A percentile compares a stretch with the other conserved stretches of the same genome.
phyloP scores from a whole-genome alignment of 768 basidiomycete genomes.

The Pisolithus tinctorius region DNA sequence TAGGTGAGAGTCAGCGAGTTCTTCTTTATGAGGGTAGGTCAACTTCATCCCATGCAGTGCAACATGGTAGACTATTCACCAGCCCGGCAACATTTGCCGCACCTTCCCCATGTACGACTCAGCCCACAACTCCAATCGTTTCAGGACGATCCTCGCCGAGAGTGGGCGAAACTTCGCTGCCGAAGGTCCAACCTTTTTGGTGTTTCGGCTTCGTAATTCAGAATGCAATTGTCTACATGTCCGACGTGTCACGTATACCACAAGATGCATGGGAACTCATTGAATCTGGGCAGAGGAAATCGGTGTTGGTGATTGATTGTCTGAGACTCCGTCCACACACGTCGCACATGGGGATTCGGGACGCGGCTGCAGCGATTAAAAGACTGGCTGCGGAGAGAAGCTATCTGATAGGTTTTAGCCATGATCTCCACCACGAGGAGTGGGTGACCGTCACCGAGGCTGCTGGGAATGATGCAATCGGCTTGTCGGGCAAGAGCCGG shows the following conservation, averaged over 20 bases:
- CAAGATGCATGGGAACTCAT: constrained; percentile 59
- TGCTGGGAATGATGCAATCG: constrained; percentile 31
- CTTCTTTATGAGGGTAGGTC: neutral
- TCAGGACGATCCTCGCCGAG: constrained; percentile 25
- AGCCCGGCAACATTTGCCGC: constrained; percentile 31
- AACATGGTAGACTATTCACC: constrained; percentile 66
- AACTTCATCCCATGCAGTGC: constrained; percentile 36
- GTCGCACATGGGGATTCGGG: constrained; percentile 75
- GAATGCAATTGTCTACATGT: constrained; percentile 65
- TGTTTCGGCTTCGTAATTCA: constrained; percentile 68
- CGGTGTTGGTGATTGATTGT: constrained; percentile 73
- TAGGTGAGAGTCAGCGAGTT: constrained; percentile 35
- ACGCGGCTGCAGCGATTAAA: constrained; percentile 51
- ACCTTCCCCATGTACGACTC: constrained; percentile 34
- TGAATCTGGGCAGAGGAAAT: constrained; percentile 20
- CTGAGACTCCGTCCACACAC: constrained; percentile 56
- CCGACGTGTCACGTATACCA: constrained; percentile 79
- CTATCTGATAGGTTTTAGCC: constrained; percentile 71
- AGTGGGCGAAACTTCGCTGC: constrained; percentile 3
- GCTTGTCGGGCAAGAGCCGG: constrained; percentile 19
- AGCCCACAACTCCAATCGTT: constrained; percentile 29
- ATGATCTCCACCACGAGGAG: constrained; percentile 74
- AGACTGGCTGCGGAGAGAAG: constrained; percentile 53
- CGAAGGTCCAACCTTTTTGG: constrained; percentile 46
- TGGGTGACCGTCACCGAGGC: constrained; percentile 59